Evolutionary conservation across 176 grass and related monocot species (phyloP), one percentile per base, ranked within the genome.

Genomic region (Pontederia paniculata): DNA sequence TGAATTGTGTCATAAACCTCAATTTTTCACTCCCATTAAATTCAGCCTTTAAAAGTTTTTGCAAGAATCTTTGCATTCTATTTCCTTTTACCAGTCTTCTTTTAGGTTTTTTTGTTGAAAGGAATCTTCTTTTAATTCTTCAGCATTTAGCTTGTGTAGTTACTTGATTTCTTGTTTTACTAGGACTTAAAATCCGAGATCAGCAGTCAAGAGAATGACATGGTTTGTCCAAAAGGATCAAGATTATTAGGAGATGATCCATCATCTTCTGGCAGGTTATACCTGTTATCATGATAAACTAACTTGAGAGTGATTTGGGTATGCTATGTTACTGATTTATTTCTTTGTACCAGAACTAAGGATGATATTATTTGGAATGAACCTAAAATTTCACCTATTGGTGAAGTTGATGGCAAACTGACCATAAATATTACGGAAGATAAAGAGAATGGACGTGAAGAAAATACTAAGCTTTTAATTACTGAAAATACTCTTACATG

Each of bases 171-270:
- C 8, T 9, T 67, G n/a, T 52, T 69, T 18, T 60, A 60, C 25
- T 50, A 94, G 80, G 87, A 98, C 77, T 60, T 68, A 64, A 93
- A 84, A 57, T 85, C 78, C 48, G 81, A 62, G 37, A 75, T 69
- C 64, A 75, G 74, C 62, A 88, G 57, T 59, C 82, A 88, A 41
- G 83, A 93, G 63, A 84, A 70, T 66, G 69, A 46, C 25, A 58
- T 42, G 44, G 46, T 81, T 68, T 44, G 73, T 75, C 78, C 67
- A 67, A 77, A 45, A 79, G 83, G 77, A 67, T 77, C 69, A 64
- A 98, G 80, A 82, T 55, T 69, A 75, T 53, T 44, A 9, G 73
- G 78, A 54, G 74, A 83, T 62, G 79, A 79, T 73, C 62, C 46
- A 56, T 73, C 77, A 61, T 73, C 75, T 54, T 59, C 21, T 31